Conservation (phyloP, 306 rosid species). For the Prunus kanzakura region DNA sequence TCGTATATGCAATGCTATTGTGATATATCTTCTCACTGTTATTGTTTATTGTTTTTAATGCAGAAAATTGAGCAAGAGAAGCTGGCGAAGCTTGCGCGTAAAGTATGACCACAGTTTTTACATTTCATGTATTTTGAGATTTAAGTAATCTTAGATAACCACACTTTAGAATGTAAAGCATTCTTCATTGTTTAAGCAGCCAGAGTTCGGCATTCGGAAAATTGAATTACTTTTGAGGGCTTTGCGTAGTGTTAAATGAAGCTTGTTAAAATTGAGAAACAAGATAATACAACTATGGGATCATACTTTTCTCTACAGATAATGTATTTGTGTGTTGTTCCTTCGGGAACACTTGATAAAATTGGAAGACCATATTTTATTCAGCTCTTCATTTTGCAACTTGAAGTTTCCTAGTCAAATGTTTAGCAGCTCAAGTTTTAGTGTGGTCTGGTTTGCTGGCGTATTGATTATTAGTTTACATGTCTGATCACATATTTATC, state of each 20-base stretch:
- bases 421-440: neutral
- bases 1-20: neutral
- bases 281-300: neutral
- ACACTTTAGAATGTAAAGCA: neutral
- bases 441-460: neutral
- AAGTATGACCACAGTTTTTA: conserved; percentile 39
- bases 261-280: neutral
- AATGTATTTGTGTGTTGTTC: neutral
- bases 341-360: neutral
- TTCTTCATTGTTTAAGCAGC: neutral
- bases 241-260: neutral
- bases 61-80: conserved; percentile 83
- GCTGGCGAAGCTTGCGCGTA: conserved; percentile 84
- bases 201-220: neutral
- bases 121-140: neutral
- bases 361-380: neutral
- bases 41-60: conserved; percentile 18
- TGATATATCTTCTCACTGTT: neutral
- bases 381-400: neutral
- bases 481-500: neutral
- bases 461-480: neutral
- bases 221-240: neutral
- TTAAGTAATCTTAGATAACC: neutral
- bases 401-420: neutral
- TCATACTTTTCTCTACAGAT: neutral